A percentile compares a stretch with the other conserved stretches of the same genome.
Conservation (phyloP, 805 yeast species). For the Yamadazyma laniorum region DNA sequence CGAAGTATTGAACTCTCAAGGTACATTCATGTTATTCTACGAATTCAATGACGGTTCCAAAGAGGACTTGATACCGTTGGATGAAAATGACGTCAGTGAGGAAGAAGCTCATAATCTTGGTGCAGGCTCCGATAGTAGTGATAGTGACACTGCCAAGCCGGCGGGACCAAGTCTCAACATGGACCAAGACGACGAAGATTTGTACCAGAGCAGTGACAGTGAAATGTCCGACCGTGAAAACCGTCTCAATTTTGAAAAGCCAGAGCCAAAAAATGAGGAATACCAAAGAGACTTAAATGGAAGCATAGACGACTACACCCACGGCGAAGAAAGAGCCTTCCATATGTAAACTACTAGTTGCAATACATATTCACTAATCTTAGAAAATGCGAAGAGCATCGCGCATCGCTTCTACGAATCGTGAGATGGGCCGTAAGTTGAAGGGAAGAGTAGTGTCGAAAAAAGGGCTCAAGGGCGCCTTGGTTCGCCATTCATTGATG, state of each 20-base stretch:
- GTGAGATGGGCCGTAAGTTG: constrained; percentile 29
- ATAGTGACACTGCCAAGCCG: background rate
- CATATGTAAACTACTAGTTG: constrained; percentile 14
- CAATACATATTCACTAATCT: background rate
- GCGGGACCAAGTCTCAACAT: background rate
- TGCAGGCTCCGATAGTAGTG: background rate
- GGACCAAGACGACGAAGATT: constrained; percentile 11
- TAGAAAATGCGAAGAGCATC: constrained; percentile 1
- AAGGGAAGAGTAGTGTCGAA: constrained; percentile 27
- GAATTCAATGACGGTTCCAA: constrained; percentile 45
- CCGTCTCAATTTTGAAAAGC: background rate
- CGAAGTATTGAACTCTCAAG: constrained; percentile 79
- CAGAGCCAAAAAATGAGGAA: background rate
- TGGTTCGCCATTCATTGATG: constrained; percentile 26
- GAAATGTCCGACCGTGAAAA: background rate
- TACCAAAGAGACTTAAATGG: constrained; percentile 4
- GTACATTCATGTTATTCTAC: constrained; percentile 91
- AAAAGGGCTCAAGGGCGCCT: constrained; percentile 39
- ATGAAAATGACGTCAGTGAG: constrained; percentile 16
- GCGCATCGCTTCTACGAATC: constrained; percentile 3
- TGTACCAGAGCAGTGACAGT: constrained; percentile 16
- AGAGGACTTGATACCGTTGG: constrained; percentile 18
- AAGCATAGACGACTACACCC: constrained; percentile 11
- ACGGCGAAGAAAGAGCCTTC: constrained; percentile 23
- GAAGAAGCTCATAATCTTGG: constrained; percentile 13